Evolutionary conservation across 164 flowering plant species (phyloP).

Genomic region (Liriodendron chinense): DNA sequence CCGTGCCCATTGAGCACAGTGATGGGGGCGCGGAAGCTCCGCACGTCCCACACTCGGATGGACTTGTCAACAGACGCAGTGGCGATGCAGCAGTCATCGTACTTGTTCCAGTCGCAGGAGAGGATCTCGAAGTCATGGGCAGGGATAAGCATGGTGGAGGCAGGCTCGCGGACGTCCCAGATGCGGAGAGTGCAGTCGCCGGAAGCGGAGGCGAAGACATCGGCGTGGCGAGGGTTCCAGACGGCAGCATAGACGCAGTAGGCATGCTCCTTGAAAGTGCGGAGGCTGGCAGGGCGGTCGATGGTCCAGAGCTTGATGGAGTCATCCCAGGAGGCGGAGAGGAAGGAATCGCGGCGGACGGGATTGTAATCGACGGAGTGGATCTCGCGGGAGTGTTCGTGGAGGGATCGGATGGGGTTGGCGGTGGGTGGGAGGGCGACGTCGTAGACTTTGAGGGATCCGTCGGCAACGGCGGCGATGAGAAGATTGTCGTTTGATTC

Average conservation of each 20-base stretch:
- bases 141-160: constrained; percentile 69
- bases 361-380: constrained; percentile 85
- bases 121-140: constrained; percentile 81
- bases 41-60: constrained; percentile 86
- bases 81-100: constrained; percentile 70
- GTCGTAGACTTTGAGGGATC: constrained; percentile 88
- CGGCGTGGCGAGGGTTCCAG: constrained; percentile 94
- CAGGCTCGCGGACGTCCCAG: constrained; percentile 93
- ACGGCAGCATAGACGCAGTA: constrained; percentile 78
- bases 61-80: constrained; percentile 79
- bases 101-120: constrained; percentile 89
- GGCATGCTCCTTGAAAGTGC: constrained; percentile 90
- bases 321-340: constrained; percentile 89
- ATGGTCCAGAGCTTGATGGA: constrained; percentile 81
- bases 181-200: constrained; percentile 77
- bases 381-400: constrained; percentile 88
- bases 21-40: constrained; percentile 29
- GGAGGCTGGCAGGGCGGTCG: constrained; percentile 68
- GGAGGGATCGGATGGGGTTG: constrained; percentile 76
- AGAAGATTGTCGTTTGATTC: constrained; percentile 85
- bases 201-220: constrained; percentile 89
- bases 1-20: constrained; percentile 42
- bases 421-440: constrained; percentile 60
- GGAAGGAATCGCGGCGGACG: constrained; percentile 78
- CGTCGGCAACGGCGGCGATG: constrained; percentile 85